Evolutionary conservation across 2,329 filamentous ascomycete genomes (phyloP).

Genomic region (Plectosphaerella plurivora): DNA sequence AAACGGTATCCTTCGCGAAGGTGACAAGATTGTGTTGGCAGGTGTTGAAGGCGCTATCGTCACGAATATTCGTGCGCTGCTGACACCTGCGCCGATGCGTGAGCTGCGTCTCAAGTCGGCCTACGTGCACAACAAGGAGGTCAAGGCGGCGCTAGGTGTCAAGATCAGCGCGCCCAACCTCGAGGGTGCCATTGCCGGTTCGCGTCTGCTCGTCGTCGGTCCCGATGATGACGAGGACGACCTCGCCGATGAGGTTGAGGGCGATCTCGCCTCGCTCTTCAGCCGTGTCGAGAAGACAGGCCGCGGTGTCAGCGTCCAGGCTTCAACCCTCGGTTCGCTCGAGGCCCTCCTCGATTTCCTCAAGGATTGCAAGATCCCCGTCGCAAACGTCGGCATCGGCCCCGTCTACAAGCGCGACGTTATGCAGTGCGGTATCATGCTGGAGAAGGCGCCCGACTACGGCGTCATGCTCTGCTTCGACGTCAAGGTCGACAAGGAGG

Average conservation of each 20-base stretch:
- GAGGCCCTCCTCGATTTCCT: slow-evolving; percentile 96
- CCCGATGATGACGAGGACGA: slow-evolving; percentile 96
- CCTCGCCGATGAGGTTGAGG: slow-evolving; percentile 92
- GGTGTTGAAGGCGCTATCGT: slow-evolving; percentile 95
- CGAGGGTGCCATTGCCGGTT: slow-evolving; percentile 94
- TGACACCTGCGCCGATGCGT: slow-evolving; percentile 89
- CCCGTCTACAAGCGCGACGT: slow-evolving; percentile 98
- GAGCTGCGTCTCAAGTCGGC: slow-evolving; percentile 92
- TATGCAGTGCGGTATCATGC: slow-evolving; percentile 91
- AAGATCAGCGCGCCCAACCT: slow-evolving; percentile 97
- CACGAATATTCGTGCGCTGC: slow-evolving; percentile 89
- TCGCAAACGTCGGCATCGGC: slow-evolving; percentile 94
- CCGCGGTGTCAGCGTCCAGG: slow-evolving; percentile 93
- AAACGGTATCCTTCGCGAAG: slow-evolving; percentile 91
- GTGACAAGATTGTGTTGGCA: slow-evolving; percentile 90
- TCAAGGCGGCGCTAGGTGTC: slow-evolving; percentile 96
- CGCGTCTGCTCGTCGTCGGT: slow-evolving; percentile 87
- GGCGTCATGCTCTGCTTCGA: slow-evolving; percentile 99
- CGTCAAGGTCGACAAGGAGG: slow-evolving; percentile 98
- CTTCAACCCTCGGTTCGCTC: slow-evolving; percentile 92
- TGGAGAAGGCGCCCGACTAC: slow-evolving; percentile 91
- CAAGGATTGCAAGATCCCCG: slow-evolving; percentile 92
- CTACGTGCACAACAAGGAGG: slow-evolving; percentile 98
- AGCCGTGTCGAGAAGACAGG: slow-evolving; percentile 88
- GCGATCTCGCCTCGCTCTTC: slow-evolving; percentile 86